These are phyloP conservation scores for Thuja plicata DNA, from an alignment of 83 land plant genomes.

Conservation along the genomic window DNA sequence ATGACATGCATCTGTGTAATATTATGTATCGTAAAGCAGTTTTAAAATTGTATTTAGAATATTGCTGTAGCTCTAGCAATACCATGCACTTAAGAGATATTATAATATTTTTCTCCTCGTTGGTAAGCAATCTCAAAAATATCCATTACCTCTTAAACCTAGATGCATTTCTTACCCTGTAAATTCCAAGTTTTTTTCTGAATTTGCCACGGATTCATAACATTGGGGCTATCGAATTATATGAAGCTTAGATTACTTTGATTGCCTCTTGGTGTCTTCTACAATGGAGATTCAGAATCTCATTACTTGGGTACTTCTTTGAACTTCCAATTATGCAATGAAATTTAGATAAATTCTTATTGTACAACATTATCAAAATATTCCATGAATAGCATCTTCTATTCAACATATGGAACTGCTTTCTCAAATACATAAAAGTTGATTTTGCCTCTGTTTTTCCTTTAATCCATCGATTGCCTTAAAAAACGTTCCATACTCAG, in stretches of 20 bases:
- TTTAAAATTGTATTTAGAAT: no score
- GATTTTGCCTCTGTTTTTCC: not conserved
- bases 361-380: not conserved
- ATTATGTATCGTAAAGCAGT: no score
- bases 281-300: not conserved
- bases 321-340: not conserved
- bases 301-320: not conserved
- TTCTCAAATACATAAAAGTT: no score
- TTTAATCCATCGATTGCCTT: not conserved
- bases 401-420: not conserved
- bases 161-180: not conserved
- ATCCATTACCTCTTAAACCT: not conserved
- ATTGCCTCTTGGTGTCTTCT: not conserved
- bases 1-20: no score
- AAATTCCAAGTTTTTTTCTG: not conserved
- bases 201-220: no score
- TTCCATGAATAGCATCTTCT: not conserved
- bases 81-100: no score
- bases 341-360: not conserved
- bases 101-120: not conserved
- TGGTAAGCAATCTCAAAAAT: not conserved
- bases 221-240: no score
- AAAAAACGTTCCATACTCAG: not conserved
- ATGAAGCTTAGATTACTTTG: not conserved
- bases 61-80: no score